Evolutionary conservation across 2,329 filamentous ascomycete genomes (phyloP).

Genomic region (Sclerotinia nivalis): DNA sequence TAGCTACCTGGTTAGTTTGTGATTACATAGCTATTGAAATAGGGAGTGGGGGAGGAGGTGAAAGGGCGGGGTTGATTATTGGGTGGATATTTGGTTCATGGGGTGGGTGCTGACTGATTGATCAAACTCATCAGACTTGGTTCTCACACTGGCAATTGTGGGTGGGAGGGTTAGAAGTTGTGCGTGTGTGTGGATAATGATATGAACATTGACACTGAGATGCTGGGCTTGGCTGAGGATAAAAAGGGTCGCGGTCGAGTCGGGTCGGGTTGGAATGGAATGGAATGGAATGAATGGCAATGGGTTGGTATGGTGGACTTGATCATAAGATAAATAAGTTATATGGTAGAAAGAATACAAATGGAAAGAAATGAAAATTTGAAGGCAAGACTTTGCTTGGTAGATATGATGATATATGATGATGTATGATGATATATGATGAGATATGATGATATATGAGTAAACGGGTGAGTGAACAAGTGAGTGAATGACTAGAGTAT

Average conservation of each 20-base stretch:
- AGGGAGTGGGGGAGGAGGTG: neutral
- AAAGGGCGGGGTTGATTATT: neutral
- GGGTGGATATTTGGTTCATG: neutral
- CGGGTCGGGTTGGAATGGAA: neutral
- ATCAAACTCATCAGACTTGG: neutral
- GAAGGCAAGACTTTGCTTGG: too few relatives aligned
- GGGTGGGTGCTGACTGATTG: neutral
- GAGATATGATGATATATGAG: too few relatives aligned
- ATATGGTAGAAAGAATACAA: conserved; percentile 16
- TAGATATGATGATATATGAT: too few relatives aligned
- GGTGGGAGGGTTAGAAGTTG: neutral
- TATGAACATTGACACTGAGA: neutral
- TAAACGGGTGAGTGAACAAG: too few relatives aligned
- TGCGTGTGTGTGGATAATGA: neutral
- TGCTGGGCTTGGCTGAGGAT: neutral
- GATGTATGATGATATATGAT: too few relatives aligned
- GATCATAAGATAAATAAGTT: conserved; percentile 10
- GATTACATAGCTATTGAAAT: conserved; percentile 4
- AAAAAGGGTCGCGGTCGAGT: neutral
- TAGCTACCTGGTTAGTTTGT: conserved; percentile 1
- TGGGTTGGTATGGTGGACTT: neutral
- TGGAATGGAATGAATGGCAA: neutral
- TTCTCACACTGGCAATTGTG: neutral
- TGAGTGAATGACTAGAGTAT: too few relatives aligned
- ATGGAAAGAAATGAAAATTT: neutral